Percentiles rank a stretch among this genome's conserved stretches.
These are phyloP conservation scores for Calonectria naviculata DNA, from an alignment of 2,329 filamentous ascomycete genomes.

Conservation along the genomic window DNA sequence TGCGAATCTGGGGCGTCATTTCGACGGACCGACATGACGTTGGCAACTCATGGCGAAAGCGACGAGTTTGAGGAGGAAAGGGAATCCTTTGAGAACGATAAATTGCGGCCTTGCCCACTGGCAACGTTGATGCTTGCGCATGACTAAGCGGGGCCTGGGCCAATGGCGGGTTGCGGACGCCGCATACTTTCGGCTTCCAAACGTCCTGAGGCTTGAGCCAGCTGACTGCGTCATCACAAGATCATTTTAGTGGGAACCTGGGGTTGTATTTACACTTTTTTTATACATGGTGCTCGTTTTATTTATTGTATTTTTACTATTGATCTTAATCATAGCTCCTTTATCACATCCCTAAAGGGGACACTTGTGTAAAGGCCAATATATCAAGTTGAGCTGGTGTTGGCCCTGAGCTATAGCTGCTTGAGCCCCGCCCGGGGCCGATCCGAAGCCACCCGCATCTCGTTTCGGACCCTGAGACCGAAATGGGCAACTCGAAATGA, in stretches of 20 bases:
- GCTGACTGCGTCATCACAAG: constrained; percentile 11
- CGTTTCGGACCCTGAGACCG: neutral
- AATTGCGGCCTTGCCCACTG: neutral
- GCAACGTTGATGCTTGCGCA: constrained; percentile 5
- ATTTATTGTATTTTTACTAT: neutral
- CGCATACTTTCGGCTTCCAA: constrained; percentile 13
- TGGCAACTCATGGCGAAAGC: constrained; percentile 43
- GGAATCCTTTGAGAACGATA: neutral
- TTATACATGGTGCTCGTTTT: neutral
- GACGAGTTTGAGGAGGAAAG: neutral
- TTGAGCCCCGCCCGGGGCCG: neutral
- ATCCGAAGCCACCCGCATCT: neutral
- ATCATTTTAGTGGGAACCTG: neutral
- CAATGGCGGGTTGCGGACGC: constrained; percentile 29
- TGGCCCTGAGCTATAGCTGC: neutral
- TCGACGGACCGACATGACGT: constrained; percentile 49
- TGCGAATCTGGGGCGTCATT: constrained; percentile 43
- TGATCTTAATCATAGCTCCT: neutral
- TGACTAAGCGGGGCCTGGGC: constrained; percentile 37
- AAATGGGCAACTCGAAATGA: neutral
- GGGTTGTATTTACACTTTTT: neutral
- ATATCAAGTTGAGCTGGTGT: neutral
- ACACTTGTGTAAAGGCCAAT: neutral
- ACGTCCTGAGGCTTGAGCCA: constrained; percentile 12
- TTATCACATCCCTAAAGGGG: neutral